Base-by-base conservation (phyloP, 164 flowering plant species). In the Annona cherimola region DNA sequence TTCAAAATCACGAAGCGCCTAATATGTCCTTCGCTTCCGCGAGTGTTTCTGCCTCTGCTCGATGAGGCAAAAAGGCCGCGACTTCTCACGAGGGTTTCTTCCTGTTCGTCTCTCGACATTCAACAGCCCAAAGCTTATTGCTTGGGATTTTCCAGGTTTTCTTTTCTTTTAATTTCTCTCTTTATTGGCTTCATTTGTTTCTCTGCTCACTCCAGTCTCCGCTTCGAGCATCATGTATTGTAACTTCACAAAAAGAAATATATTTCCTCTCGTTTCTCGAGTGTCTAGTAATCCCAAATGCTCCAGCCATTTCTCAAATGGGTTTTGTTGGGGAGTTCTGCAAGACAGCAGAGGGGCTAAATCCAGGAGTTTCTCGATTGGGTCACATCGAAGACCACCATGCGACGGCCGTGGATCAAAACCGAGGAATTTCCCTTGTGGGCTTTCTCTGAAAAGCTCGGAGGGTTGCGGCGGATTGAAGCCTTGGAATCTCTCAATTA, bases 231-330 rank as follows among this genome's bases (percentile, higher is more conserved):
- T 66, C 67, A 85, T 86, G 89, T 82, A 79, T 81, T 83, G 86
- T 72, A 85, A 81, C 76, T 64, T 84, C 8, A 63, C 87, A 9
- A 88, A 80, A 73, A 67, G 71, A 63, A 84, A 84, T 14, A 80
- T 81, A 45, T 76, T 87, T 70, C 84, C 92, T 14, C 42, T 83
- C 67, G 84, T 85, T 54, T 71, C 82, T n/a, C 84, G 86, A 79
- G 79, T 84, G 74, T 88, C 85, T 60, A 74, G 85, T 9, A 71
- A 59, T 45, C 80, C 85, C 72, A 69, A 55, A 46, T 77, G 78
- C 79, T 68, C 74, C 12, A 75, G 71, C 67, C 72, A 70, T 42
- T 20, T 76, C 4, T 80, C 79, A 2, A 60, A 63, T 60, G 79
- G 75, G 54, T 68, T 81, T 63, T 45, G 68, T 66, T 26, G 44